Base-by-base conservation (phyloP, 139 green algal species). In the Ettlia oleoabundans region DNA sequence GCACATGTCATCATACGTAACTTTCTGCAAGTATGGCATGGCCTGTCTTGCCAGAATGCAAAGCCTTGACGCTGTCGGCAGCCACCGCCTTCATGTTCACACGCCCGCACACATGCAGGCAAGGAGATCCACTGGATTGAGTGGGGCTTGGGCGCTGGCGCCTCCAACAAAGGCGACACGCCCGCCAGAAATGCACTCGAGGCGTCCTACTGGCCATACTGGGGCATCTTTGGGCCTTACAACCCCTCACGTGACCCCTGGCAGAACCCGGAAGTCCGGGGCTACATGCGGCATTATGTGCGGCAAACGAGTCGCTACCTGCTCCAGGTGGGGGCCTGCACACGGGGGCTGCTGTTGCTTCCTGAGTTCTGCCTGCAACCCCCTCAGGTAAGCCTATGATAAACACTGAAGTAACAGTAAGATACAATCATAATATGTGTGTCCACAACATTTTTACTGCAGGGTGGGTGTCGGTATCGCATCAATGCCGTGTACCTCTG, bases 111-210 rank as follows among this genome's bases (percentile, higher is more conserved):
- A n/a, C 7, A 2, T 62, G 68, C 58, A 67, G 52, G 58, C 2
- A 81, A 81, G 19, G 38, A 81, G 58, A 81, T 80, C 19, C 52
- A 68, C 35, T 80, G 73, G 58, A 81, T 70, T 42, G 58, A 81
- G 75, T 81, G 58, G 58, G 75, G 75, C 58, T n/a, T 81, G 4
- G 75, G 75, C 58, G 75, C 55, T 40, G 75, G 75, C 58, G 32
- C 43, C 10, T 40, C 35, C 3, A 55, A 81, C 38, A 71, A 70
- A 15, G 75, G 75, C 38, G 40, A 71, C 58, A 67, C 58, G 3
- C 73, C 73, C 1, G 73, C 52, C 8, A 32, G 19, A 0, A 80
- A 51, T 10, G 73, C 33, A 0, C 35, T 80, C 24, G 35, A 80
- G 35, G 65, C 65, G 19, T 51, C 38, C 7, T 43, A 61, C 68